Conservation (phyloP, 257 asterid genomes). For the Anisodus acutangulus region DNA sequence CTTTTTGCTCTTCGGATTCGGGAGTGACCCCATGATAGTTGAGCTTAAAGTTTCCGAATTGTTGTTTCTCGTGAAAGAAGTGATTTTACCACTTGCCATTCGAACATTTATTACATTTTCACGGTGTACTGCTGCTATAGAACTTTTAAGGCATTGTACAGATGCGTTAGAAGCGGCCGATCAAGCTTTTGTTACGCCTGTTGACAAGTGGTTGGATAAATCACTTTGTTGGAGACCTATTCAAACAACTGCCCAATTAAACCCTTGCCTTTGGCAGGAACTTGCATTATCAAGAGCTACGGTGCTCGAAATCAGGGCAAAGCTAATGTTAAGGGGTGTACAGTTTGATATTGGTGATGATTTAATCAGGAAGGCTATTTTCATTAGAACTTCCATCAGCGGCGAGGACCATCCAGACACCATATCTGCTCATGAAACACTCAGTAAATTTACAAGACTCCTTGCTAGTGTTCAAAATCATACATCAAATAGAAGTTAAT, state of each 20-base stretch:
- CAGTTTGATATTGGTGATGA: conserved; percentile 85
- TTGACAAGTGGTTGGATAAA: conserved; percentile 83
- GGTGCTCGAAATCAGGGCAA: conserved; percentile 83
- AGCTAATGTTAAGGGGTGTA: conserved; percentile 91
- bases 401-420: conserved; percentile 96
- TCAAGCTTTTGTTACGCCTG: conserved; percentile 73
- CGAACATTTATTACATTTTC: conserved; percentile 67
- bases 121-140: conserved; percentile 70
- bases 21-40: conserved; percentile 67
- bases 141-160: conserved; percentile 79
- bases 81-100: conserved; percentile 69
- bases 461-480: conserved; percentile 70
- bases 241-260: conserved; percentile 81
- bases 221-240: conserved; percentile 87
- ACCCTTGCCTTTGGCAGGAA: conserved; percentile 93
- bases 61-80: conserved; percentile 65
- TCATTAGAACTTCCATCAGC: conserved; percentile 76
- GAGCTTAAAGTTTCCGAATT: conserved; percentile 66
- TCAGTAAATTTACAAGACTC: conserved; percentile 76
- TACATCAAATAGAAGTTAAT: conserved; percentile 44
- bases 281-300: conserved; percentile 87
- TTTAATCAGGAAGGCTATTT: conserved; percentile 81
- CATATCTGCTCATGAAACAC: conserved; percentile 84
- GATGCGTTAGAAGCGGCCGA: conserved; percentile 84
- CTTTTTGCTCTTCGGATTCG: conserved; percentile 68